Evolutionary conservation across 768 basidiomycete genomes (phyloP).

Genomic region (Pulveroboletus sp.): DNA sequence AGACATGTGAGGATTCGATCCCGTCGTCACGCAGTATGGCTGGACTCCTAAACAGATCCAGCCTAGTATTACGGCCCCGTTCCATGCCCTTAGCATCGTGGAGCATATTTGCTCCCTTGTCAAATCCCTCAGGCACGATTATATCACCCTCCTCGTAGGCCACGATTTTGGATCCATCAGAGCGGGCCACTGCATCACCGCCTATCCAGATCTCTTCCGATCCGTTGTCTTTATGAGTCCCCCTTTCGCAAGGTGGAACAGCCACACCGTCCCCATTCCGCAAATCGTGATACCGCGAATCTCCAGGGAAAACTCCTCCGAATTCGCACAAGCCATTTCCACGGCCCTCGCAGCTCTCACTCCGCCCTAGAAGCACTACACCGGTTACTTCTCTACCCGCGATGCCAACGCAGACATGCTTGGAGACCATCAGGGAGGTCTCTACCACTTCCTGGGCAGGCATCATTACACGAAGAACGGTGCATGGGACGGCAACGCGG

Average conservation of each 20-base stretch:
- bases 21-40: slow-evolving; percentile 28
- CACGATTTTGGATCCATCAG: slow-evolving; percentile 58
- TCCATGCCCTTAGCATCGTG: slow-evolving; percentile 46
- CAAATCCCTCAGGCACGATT: slow-evolving; percentile 45
- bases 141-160: slow-evolving; percentile 49
- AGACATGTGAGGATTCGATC: slow-evolving; percentile 56
- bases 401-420: slow-evolving; percentile 46
- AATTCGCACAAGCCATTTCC: slow-evolving; percentile 5
- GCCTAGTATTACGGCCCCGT: slow-evolving; percentile 46
- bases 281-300: slow-evolving; percentile 4
- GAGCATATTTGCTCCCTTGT: slow-evolving; percentile 52
- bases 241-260: slow-evolving; percentile 45
- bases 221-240: slow-evolving; percentile 58
- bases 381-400: slow-evolving; percentile 44
- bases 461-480: slow-evolving; percentile 53
- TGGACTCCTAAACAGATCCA: slow-evolving; percentile 17
- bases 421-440: slow-evolving; percentile 13
- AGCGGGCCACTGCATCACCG: slow-evolving; percentile 50
- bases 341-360: slow-evolving; percentile 35
- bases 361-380: slow-evolving; percentile 58
- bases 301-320: slow-evolving; percentile 10
- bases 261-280: slow-evolving; percentile 16
- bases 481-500: slow-evolving; percentile 43
- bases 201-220: slow-evolving; percentile 53
- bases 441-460: slow-evolving; percentile 22